Base-by-base conservation (phyloP, 495 filamentous ascomycete genomes). In the Daldinia caldariorum region DNA sequence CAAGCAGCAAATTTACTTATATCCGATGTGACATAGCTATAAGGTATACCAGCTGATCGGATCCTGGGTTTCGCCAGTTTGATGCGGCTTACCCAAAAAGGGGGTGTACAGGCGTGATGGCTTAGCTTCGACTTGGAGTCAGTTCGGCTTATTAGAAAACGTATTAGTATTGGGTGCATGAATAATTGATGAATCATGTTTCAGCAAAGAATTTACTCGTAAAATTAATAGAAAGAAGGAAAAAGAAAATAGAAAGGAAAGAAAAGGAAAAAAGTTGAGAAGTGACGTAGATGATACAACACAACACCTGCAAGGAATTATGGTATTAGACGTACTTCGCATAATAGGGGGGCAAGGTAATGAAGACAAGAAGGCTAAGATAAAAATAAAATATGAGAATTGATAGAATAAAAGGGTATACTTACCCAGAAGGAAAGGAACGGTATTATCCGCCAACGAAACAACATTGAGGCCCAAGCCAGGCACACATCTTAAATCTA, bases 1-100 rank as follows among this genome's bases (percentile, higher is more conserved):
- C 32, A 57, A 10, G 1, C 16, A 13, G 34, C 18, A 47, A 8
- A 22, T 47, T 39, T 6, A 32, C 61, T 57, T 37, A 26, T 58
- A 47, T 20, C 12, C 7, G 38, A 69, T 53, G 37, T 60, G 61
- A 63, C 60, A 54, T 64, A 50, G 8, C 38, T 60, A 45, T 53
- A 56, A 45, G 51, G 20, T 61, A 45, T 70, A 64, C 67, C 67
- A 32, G 39, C 49, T 60, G 56, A 62, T 51, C 43, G 67, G 61
- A 59, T 66, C 61, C 62, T 49, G 35, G 57, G 67, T 29, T 20
- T 32, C 35, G 4, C 13, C 45, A 54, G 29, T 35, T 22, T 14
- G 56, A 66, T 39, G 39, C 57, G 54, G 49, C 67, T 18, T 49
- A 63, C 50, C 20, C 10, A 20, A 54, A 54, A 51, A 37, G 14